phyloP scores from a whole-genome alignment of 306 rosid genomes.

The Quercus mongolica region DNA sequence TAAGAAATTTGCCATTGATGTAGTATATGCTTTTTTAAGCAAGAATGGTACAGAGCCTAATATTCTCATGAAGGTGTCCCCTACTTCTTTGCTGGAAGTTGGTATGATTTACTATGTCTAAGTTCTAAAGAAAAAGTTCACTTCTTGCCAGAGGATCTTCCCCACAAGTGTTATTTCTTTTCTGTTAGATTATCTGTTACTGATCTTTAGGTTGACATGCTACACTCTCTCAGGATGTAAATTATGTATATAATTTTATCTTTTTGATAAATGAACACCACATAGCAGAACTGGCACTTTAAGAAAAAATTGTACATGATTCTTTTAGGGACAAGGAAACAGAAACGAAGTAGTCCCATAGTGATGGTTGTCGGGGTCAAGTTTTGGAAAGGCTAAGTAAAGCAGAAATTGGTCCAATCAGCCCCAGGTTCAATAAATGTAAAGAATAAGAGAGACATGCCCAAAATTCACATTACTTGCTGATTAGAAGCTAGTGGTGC shows the following conservation, averaged over 20 bases:
- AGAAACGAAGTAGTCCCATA: background rate
- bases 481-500: too few species aligned
- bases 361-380: background rate
- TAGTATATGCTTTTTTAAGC: slow-evolving; percentile 58
- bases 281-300: background rate
- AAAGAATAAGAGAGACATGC: too few species aligned
- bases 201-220: slow-evolving; percentile 22
- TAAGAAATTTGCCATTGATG: slow-evolving; percentile 61
- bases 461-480: too few species aligned
- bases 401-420: too few species aligned
- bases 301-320: background rate
- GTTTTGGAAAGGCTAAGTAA: too few species aligned
- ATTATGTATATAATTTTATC: background rate
- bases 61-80: slow-evolving; percentile 58
- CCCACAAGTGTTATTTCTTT: background rate
- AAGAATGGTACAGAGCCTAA: slow-evolving; percentile 68
- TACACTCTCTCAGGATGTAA: slow-evolving; percentile 18
- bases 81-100: slow-evolving; percentile 68
- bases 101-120: slow-evolving; percentile 76
- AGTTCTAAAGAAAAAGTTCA: background rate
- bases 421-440: too few species aligned
- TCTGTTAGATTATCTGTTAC: slow-evolving; percentile 8
- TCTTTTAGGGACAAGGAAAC: background rate
- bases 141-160: background rate
- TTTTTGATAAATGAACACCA: background rate